Conservation (phyloP, 306 rosid species). For the Vicia sativa region DNA sequence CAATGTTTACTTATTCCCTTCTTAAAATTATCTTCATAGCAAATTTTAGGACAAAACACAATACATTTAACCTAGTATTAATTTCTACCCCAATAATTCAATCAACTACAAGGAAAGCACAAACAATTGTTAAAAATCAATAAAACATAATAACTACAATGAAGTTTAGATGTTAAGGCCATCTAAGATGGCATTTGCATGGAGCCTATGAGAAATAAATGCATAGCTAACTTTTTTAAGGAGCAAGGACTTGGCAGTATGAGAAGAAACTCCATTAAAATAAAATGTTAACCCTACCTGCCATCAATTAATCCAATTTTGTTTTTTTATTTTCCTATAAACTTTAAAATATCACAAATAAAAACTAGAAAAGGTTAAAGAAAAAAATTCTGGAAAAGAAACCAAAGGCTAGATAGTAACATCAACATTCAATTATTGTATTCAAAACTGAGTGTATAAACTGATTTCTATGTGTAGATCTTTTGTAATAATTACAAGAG, state of each 20-base stretch:
- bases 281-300: neutral
- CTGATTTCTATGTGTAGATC: constrained; percentile 49
- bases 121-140: neutral
- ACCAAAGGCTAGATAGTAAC: constrained; percentile 27
- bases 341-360: neutral
- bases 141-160: neutral
- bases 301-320: neutral
- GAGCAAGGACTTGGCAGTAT: neutral
- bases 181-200: constrained; percentile 5
- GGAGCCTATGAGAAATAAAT: neutral
- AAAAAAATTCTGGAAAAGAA: neutral
- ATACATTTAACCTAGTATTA: constrained; percentile 12
- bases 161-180: constrained; percentile 7
- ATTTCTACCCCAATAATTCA: constrained; percentile 1
- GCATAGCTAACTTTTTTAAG: neutral
- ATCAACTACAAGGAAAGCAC: constrained; percentile 2
- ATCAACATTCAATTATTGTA: constrained; percentile 32
- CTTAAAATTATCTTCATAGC: neutral
- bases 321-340: neutral
- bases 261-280: constrained; percentile 5
- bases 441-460: constrained; percentile 39
- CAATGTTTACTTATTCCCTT: neutral
- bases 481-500: constrained; percentile 63
- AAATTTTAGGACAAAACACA: neutral
- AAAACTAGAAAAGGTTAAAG: constrained; percentile 5